Base-by-base conservation (phyloP, 768 basidiomycete genomes). In the Kwoniella newhampshirensis region DNA sequence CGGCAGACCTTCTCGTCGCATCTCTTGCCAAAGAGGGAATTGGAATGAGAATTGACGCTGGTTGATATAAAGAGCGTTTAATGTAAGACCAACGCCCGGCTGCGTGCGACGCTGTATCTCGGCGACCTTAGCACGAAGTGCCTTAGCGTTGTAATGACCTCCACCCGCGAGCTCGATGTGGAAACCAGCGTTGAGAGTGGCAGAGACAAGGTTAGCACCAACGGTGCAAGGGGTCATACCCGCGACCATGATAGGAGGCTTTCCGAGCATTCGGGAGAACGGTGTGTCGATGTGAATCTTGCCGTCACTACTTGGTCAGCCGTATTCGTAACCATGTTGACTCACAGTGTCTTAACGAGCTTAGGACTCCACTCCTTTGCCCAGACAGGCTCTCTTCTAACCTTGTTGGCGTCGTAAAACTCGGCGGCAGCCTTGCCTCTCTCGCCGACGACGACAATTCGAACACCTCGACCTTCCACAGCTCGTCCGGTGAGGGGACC, bases 201-300 rank as follows among this genome's bases (percentile, higher is more conserved):
- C 93, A 57, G 87, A 86, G 69, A 97, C 93, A 76, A 98, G 94
- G 17, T 92, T 92, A 28, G 87, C 87, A 75, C 93, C 87, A 63
- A 99, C 96, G 28, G 96, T 99, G 1, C 87, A 87, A 0, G 96
- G 96, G 0, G 96, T 99, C 96, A 99, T 98, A 57, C 96, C 96
- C 46, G 93, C 94, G 36, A 99, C 92, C 96, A 98, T 98, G 78
- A 99, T 87, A 30, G 96, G 96, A 2, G 96, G 86, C 79, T 98
- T 99, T 67, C 91, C 91, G 40, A 99, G 78, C 41, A 99, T 83
- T 58, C 96, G 89, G 47, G 94, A 94, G 82, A 97, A 94, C 3
- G 91, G 88, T 0, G 94, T 97, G 77, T 99, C 92, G 67, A 99
- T 82, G 76, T 93, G 87, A 51, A 98, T 80, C 60, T 84, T 86